These are phyloP conservation scores for Yamadazyma sp. DNA, from an alignment of 805 yeast genomes.

Conservation along the genomic window DNA sequence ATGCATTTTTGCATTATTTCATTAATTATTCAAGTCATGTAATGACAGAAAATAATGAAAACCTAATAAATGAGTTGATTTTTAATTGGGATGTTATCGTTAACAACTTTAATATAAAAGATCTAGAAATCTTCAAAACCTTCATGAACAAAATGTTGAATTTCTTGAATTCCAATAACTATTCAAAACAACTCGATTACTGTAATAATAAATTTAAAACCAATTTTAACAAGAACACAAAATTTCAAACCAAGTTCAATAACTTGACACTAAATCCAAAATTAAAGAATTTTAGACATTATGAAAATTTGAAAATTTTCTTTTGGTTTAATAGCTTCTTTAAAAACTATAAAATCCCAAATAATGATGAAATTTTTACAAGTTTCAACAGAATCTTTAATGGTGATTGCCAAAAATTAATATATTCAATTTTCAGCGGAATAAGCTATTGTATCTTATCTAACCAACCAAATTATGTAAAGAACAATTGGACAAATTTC, in stretches of 20 bases:
- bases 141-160: constrained; percentile 7
- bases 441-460: constrained; percentile 8
- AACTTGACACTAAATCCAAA: constrained; percentile 11
- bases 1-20: constrained; percentile 6
- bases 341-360: constrained; percentile 6
- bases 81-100: constrained; percentile 11
- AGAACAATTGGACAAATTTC: constrained; percentile 35
- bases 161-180: constrained; percentile 8
- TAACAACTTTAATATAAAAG: constrained; percentile 5
- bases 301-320: constrained; percentile 13
- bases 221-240: constrained; percentile 1
- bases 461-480: constrained; percentile 21
- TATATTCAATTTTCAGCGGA: constrained; percentile 11
- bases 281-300: constrained; percentile 10
- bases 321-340: constrained; percentile 12
- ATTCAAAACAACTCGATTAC: constrained; percentile 12
- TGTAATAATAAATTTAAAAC: constrained; percentile 10
- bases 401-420: constrained; percentile 10
- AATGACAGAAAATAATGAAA: constrained; percentile 11
- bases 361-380: constrained; percentile 8
- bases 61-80: constrained; percentile 12
- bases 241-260: constrained; percentile 9
- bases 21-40: constrained; percentile 9
- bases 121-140: constrained; percentile 5
- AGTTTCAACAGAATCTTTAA: constrained; percentile 7